Base-by-base conservation (phyloP, 331 rosid species). In the Spiraea crenata region DNA sequence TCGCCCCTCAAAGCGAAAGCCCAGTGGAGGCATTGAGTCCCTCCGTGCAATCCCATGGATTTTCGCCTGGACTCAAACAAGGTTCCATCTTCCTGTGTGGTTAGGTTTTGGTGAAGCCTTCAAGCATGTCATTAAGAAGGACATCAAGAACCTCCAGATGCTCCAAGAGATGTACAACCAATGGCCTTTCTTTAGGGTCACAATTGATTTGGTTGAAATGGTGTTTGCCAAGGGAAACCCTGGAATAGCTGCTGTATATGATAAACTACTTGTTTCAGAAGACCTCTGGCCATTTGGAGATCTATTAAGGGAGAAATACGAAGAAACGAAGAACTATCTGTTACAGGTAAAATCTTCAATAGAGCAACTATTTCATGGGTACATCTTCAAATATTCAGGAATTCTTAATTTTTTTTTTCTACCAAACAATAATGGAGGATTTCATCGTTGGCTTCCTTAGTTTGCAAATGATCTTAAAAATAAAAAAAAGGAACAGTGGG, bases 31-130 rank as follows among this genome's bases (percentile, higher is more conserved):
- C 46, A 95, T 95, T 7, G 99, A 95, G 78, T 91, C 99, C 7
- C 93, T 95, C 20, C 97, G 98, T 61, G 99, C 99, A n/a, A 95
- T 95, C 44, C 99, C 99, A 39, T 95, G 99, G 99, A 95, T 95
- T 75, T 95, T 95, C 61, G 99, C 99, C 11, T 91, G 99, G 98
- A 91, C 98, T 1, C 99, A 95, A 40, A 95, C 99, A 45, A 87
- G 99, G 88, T 95, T 95, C 73, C 98, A 95, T 84, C 98, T 95
- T 75, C 99, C 99, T 15, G 99, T 95, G 46, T 95, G 99, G 99
- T 85, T 95, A 31, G 99, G 99, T 63, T 89, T 95, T 37, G 99
- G 99, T 74, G 78, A 65, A 13, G 98, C 98, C 49, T 95, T 95
- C 87, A 83, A 78, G 17, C 69, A 77, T 55, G 74, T 85, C 38